phyloP scores from a whole-genome alignment of 805 yeast species.

The Candida maesae region DNA sequence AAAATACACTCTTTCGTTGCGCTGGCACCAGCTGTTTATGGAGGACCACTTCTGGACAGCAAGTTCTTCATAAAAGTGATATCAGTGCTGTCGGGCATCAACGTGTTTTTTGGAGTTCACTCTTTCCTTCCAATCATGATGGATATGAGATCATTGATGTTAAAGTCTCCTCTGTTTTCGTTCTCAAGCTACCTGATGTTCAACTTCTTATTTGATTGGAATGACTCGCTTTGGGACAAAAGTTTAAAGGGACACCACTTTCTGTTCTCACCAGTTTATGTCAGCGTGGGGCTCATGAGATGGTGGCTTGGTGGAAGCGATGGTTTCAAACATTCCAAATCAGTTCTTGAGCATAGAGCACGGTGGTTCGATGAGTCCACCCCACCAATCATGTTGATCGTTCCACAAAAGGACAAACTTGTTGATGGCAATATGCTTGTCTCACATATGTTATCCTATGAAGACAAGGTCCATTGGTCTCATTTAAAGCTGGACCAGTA shows the following conservation, averaged over 20 bases:
- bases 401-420: constrained; percentile 69
- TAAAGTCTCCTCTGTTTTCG: constrained; percentile 52
- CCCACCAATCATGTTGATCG: constrained; percentile 62
- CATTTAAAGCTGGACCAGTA: constrained; percentile 50
- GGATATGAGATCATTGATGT: constrained; percentile 46
- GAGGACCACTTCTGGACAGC: constrained; percentile 69
- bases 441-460: constrained; percentile 59
- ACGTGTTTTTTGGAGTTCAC: constrained; percentile 66
- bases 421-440: constrained; percentile 72
- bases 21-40: constrained; percentile 88
- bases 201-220: constrained; percentile 86
- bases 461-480: constrained; percentile 32
- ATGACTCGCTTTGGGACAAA: constrained; percentile 70
- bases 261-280: constrained; percentile 79
- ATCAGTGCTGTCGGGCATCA: constrained; percentile 44
- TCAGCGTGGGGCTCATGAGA: constrained; percentile 75
- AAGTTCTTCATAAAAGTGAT: constrained; percentile 60
- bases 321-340: constrained; percentile 38
- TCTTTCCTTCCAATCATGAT: constrained; percentile 79
- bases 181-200: constrained; percentile 75
- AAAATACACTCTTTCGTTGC: constrained; percentile 69
- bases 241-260: constrained; percentile 69
- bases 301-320: constrained; percentile 77
- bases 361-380: constrained; percentile 51
- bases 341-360: constrained; percentile 46